These are phyloP conservation scores for Thielaviopsis musarum DNA, from an alignment of 2,329 filamentous ascomycete species.

Conservation along the genomic window DNA sequence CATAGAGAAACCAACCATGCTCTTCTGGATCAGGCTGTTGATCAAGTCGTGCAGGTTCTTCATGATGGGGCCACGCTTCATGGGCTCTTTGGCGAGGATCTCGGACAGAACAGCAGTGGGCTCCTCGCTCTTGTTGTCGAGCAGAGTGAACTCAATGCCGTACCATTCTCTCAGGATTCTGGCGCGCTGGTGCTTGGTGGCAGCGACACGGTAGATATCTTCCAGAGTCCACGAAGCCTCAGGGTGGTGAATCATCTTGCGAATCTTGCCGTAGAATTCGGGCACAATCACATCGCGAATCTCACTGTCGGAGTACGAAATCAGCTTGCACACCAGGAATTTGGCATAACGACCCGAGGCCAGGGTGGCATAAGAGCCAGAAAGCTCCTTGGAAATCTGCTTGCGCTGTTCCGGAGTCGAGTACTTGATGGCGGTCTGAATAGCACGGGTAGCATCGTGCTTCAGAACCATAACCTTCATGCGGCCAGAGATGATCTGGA, in stretches of 20 bases:
- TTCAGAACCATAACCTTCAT: conserved; percentile 96
- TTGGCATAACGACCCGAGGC: conserved; percentile 96
- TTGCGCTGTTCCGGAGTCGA: conserved; percentile 69
- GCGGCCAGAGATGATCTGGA: conserved; percentile 74
- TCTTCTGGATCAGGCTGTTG: conserved; percentile 89
- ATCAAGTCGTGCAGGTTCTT: conserved; percentile 71
- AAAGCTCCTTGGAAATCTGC: conserved; percentile 72
- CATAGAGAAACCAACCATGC: conserved; percentile 92
- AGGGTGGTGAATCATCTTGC: conserved; percentile 84
- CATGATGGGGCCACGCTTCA: conserved; percentile 79
- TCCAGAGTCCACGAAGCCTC: conserved; percentile 97
- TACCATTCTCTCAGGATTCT: conserved; percentile 88
- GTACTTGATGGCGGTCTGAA: conserved; percentile 96
- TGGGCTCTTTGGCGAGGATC: conserved; percentile 61
- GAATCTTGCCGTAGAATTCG: conserved; percentile 88
- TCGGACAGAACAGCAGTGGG: conserved; percentile 51
- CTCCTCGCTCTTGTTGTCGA: conserved; percentile 41
- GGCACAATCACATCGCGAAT: conserved; percentile 78
- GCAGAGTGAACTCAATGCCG: conserved; percentile 77
- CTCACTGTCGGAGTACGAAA: conserved; percentile 79
- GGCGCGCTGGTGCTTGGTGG: conserved; percentile 72
- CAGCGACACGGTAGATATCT: conserved; percentile 82
- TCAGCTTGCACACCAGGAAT: conserved; percentile 87
- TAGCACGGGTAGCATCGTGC: conserved; percentile 90
- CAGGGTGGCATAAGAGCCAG: conserved; percentile 66